A percentile compares a stretch with the other conserved stretches of the same genome.
These are phyloP conservation scores for Penicillium rolfsii DNA, from an alignment of 2,329 filamentous ascomycete species.

Conservation along the genomic window DNA sequence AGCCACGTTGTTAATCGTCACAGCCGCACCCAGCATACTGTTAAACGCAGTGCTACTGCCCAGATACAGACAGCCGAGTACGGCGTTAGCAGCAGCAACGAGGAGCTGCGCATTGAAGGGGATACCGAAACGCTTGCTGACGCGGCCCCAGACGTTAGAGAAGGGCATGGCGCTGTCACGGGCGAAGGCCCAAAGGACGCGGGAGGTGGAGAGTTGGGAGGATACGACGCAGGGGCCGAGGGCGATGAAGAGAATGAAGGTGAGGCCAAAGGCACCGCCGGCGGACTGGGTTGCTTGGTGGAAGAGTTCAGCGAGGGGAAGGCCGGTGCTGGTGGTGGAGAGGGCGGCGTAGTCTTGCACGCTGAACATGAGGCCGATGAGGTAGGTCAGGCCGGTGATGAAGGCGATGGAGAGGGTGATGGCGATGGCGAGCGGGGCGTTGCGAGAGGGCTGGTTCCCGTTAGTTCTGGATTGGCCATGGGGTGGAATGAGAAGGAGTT, in stretches of 20 bases:
- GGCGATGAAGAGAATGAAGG: conserved; percentile 47
- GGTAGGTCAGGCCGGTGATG: conserved; percentile 54
- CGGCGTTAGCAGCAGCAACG: conserved; percentile 54
- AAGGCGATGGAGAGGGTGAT: conserved; percentile 57
- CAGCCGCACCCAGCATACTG: conserved; percentile 46
- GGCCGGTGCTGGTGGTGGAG: conserved; percentile 45
- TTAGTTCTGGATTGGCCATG: conserved; percentile 6
- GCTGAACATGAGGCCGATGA: conserved; percentile 57
- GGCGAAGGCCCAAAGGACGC: conserved; percentile 62
- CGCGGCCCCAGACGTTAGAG: conserved; percentile 40
- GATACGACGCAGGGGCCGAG: conserved; percentile 40
- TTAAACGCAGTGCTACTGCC: conserved; percentile 69
- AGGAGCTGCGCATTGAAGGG: conserved; percentile 62
- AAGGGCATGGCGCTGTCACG: conserved; percentile 53
- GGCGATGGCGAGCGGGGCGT: conserved; percentile 23
- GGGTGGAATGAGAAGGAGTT: too few species aligned
- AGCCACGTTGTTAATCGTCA: conserved; percentile 52
- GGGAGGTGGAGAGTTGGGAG: conserved; percentile 30
- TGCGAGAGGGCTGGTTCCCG: neutral
- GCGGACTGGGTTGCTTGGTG: conserved; percentile 57
- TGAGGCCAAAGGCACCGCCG: conserved; percentile 56
- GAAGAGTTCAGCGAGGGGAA: conserved; percentile 70
- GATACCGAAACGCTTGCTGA: conserved; percentile 48
- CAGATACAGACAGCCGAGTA: conserved; percentile 67
- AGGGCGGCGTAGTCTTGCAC: conserved; percentile 54